phyloP scores from a whole-genome alignment of 768 basidiomycete species.

The Clitopilus passeckerianus region DNA sequence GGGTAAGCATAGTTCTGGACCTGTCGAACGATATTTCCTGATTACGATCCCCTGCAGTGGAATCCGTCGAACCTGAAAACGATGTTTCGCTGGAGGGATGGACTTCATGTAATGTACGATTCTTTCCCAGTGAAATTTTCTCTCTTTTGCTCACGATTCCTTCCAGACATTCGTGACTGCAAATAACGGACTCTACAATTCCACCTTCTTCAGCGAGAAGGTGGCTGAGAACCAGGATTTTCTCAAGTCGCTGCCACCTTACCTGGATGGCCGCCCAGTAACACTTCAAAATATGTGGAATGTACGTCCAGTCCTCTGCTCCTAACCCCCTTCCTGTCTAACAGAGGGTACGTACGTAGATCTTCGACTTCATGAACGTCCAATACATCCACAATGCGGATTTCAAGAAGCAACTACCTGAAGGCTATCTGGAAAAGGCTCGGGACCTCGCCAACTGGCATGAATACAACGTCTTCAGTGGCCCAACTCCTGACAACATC shows the following conservation, averaged over 20 bases:
- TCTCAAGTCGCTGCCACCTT: conserved; percentile 42
- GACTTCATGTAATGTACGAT: conserved; percentile 50
- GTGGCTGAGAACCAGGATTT: conserved; percentile 40
- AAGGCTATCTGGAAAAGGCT: conserved; percentile 46
- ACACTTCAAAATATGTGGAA: conserved; percentile 56
- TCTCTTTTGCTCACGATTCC: not conserved
- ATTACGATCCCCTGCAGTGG: conserved; percentile 29
- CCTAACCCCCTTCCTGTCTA: not conserved
- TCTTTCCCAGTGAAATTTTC: not conserved
- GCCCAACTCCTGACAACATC: conserved; percentile 45
- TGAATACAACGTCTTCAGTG: conserved; percentile 65
- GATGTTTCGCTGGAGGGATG: conserved; percentile 66
- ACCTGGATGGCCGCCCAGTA: conserved; percentile 48
- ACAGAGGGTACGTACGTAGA: conserved; percentile 24
- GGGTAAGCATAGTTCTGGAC: conserved; percentile 21
- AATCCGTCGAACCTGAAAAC: conserved; percentile 57
- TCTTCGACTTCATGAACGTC: conserved; percentile 74
- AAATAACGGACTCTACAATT: conserved; percentile 51
- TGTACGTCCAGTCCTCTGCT: not conserved
- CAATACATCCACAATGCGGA: conserved; percentile 59
- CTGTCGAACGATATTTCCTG: not conserved
- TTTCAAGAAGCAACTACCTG: conserved; percentile 43
- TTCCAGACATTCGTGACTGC: conserved; percentile 41
- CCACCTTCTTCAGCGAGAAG: conserved; percentile 43
- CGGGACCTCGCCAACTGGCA: conserved; percentile 67